Evolutionary conservation across 306 rosid species (phyloP), one percentile per base, ranked within the genome.

Genomic region (Lathyrus aphaca): DNA sequence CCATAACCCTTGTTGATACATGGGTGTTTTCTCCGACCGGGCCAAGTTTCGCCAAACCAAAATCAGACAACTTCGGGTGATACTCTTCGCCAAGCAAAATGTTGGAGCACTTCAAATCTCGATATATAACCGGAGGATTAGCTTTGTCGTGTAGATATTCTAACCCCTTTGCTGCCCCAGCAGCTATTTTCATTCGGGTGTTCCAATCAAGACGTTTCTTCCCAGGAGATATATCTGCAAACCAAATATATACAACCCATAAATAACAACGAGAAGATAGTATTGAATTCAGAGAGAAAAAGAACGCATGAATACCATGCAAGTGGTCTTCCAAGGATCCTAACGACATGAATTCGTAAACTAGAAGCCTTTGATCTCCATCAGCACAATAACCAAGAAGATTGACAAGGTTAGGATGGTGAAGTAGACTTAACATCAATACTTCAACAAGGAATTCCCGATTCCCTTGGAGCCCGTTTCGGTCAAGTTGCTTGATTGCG

Each of bases 401-500:
- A 80, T 86, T 90, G 69, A 90, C 98, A 71, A 94, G 96, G 82
- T 94, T 94, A 44, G 89, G 86, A 54, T 94, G 98, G 78, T 94
- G 98, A 38, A 94, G 94, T 23, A 94, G 87, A 76, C 98, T 90
- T 75, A 90, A 74, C 97, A 90, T 94, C 88, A 94, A 84, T 71
- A 94, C 97, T 80, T 94, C 98, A 45, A 94, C 95, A 37, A 94
- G 98, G 81, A 94, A 94, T 65, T 90, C 98, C 64, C 97, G 81
- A 80, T 94, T 94, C 77, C 98, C 97, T 86, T 94, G 98, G 69
- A 87, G 79, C 46, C 98, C 98, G 58, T 94, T 83, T 29, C 96
- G 97, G 80, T 94, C 95, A 66, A 94, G 97, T 74, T 94, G 96
- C 90, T 94, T 94, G 73, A 94, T 88, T n/a, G 98, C 98, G 6